Conservation (phyloP, 306 rosid species). For the Ormosia emarginata region DNA sequence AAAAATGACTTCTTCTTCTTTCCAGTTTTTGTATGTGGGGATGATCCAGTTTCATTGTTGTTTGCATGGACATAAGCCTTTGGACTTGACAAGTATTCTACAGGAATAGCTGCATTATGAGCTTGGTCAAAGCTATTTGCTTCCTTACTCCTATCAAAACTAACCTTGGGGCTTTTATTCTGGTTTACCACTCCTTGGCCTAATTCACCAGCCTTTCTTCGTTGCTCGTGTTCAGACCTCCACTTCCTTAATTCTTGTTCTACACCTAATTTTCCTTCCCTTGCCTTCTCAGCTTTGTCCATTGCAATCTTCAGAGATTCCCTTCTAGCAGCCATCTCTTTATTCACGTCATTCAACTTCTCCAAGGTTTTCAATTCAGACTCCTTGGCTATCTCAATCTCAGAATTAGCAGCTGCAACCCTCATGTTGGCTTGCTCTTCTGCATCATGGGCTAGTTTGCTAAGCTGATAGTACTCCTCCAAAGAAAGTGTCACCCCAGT, state of each 20-base stretch:
- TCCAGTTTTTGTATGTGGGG: constrained; percentile 47
- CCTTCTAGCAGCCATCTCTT: constrained; percentile 62
- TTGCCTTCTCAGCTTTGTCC: constrained; percentile 86
- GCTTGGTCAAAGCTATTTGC: constrained; percentile 16
- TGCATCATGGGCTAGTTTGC: constrained; percentile 80
- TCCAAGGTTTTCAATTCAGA: constrained; percentile 65
- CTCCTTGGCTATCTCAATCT: constrained; percentile 69
- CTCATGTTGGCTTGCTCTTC: constrained; percentile 67
- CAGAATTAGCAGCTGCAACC: constrained; percentile 60
- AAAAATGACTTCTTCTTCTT: constrained; percentile 79
- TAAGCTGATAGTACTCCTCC: constrained; percentile 81
- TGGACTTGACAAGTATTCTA: constrained; percentile 40
- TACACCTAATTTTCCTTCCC: constrained; percentile 80
- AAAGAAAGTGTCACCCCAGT: constrained; percentile 61
- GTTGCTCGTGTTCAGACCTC: constrained; percentile 78
- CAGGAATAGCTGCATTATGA: constrained; percentile 13
- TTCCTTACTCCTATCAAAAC: constrained; percentile 49
- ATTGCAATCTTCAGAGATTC: constrained; percentile 71
- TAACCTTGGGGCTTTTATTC: constrained; percentile 30
- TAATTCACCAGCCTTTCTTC: constrained; percentile 53
- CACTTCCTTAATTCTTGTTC: constrained; percentile 92
- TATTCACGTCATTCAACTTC: constrained; percentile 65
- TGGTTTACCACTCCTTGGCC: constrained; percentile 40
- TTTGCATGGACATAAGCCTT: constrained; percentile 26
- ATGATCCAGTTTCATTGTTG: constrained; percentile 32